These are phyloP conservation scores for Sphagnum fallax DNA, from an alignment of 228 moss, liverwort and hornwort genomes.

Conservation along the genomic window DNA sequence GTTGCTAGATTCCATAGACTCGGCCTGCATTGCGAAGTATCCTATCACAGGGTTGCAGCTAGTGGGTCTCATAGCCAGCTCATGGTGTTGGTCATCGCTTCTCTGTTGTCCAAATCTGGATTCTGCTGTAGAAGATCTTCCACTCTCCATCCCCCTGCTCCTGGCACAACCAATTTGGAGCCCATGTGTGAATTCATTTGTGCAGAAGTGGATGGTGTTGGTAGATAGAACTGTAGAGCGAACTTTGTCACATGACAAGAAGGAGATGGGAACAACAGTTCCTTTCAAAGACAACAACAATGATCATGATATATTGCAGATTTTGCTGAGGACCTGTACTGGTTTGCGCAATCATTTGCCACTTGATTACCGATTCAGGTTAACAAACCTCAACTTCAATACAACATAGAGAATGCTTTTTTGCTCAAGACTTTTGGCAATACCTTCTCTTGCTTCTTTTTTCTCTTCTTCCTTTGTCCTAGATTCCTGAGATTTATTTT, in stretches of 20 bases:
- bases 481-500: too few relatives aligned
- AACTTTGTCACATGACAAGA: not conserved
- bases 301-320: not conserved
- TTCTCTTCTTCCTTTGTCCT: too few relatives aligned
- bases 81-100: conserved; percentile 18
- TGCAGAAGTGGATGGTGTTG: conserved; percentile 14
- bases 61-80: conserved; percentile 27
- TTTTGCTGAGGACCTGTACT: conserved; percentile 26
- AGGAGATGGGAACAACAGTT: conserved; percentile 1
- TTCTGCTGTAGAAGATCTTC: conserved; percentile 27
- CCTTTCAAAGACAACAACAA: not conserved
- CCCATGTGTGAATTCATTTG: conserved; percentile 12
- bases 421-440: too few relatives aligned
- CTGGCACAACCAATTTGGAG: conserved; percentile 22
- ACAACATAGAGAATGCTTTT: not conserved
- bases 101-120: conserved; percentile 21
- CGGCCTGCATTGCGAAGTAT: conserved; percentile 20
- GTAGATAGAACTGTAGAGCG: conserved; percentile 6
- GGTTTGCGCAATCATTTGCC: conserved; percentile 19
- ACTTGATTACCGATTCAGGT: conserved; percentile 10
- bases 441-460: too few relatives aligned
- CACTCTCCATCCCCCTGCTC: conserved; percentile 23
- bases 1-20: conserved; percentile 30
- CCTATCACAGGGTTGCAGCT: conserved; percentile 26
- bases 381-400: not conserved